Conservation (phyloP, 140 eudicot genomes). For the Stevia rebaudiana region DNA sequence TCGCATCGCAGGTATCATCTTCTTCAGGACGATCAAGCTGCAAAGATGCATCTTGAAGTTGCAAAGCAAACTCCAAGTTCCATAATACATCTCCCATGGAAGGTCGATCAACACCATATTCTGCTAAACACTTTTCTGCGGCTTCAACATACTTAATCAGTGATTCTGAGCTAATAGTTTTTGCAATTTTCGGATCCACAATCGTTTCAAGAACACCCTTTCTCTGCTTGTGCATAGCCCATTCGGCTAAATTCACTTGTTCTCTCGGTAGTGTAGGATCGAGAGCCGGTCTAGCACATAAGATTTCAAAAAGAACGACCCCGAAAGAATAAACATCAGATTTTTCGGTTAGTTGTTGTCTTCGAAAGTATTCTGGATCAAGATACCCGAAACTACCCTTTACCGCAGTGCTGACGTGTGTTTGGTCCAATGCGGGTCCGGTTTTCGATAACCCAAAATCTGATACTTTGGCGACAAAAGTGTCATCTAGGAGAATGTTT, state of each 20-base stretch:
- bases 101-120: conserved; percentile 85
- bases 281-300: conserved; percentile 80
- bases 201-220: conserved; percentile 52
- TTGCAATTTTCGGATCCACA: conserved; percentile 50
- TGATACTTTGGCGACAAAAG: conserved; percentile 65
- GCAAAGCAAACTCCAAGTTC: conserved; percentile 77
- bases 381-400: conserved; percentile 92
- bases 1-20: conserved; percentile 23
- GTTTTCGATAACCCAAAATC: conserved; percentile 83
- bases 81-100: conserved; percentile 91
- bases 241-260: conserved; percentile 81
- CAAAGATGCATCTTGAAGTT: conserved; percentile 59
- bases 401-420: conserved; percentile 88
- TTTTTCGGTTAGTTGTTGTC: conserved; percentile 84
- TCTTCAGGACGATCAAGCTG: conserved; percentile 36
- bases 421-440: conserved; percentile 76
- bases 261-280: conserved; percentile 78
- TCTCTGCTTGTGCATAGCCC: conserved; percentile 66
- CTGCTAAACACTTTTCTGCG: conserved; percentile 83
- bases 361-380: conserved; percentile 85
- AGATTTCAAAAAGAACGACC: conserved; percentile 79
- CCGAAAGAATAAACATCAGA: conserved; percentile 91
- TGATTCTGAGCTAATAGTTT: conserved; percentile 44
- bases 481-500: conserved; percentile 70
- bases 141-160: conserved; percentile 67